Evolutionary conservation across 2,329 filamentous ascomycete species (phyloP).

Genomic region (Penicillium sp.): DNA sequence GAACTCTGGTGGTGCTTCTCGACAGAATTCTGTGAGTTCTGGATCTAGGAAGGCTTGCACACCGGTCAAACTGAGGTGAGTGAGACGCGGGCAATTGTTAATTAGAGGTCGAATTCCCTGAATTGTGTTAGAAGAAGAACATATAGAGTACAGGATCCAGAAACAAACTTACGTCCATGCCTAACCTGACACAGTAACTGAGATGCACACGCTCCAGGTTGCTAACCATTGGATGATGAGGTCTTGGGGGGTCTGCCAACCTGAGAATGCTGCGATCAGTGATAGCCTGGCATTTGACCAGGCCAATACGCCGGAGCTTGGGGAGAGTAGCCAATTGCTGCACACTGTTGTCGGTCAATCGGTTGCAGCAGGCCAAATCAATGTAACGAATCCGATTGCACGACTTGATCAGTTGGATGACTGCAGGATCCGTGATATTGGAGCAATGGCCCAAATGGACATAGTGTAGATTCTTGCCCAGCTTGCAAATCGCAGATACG

Average conservation of each 20-base stretch:
- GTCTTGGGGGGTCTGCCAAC: constrained; percentile 68
- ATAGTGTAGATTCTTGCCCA: constrained; percentile 96
- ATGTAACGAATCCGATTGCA: constrained; percentile 98
- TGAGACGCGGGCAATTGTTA: constrained; percentile 88
- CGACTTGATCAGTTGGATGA: constrained; percentile 77
- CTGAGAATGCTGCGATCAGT: constrained; percentile 88
- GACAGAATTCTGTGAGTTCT: constrained; percentile 83
- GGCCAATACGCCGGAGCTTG: constrained; percentile 89
- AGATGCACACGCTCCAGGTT: constrained; percentile 90
- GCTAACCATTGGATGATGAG: constrained; percentile 65
- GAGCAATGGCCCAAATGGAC: constrained; percentile 93
- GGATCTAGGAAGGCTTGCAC: constrained; percentile 87
- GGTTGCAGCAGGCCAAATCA: constrained; percentile 90
- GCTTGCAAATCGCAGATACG: constrained; percentile 81
- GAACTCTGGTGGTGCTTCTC: constrained; percentile 86
- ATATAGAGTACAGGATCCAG: not conserved
- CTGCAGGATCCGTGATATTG: constrained; percentile 86
- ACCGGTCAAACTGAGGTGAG: constrained; percentile 91
- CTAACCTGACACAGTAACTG: constrained; percentile 89
- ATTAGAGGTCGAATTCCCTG: constrained; percentile 89
- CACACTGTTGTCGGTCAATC: constrained; percentile 86
- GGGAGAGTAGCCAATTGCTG: constrained; percentile 82
- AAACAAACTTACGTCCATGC: constrained; percentile 68
- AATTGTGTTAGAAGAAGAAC: constrained; percentile 1
- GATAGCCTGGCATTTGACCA: constrained; percentile 91